Percentiles rank a stretch among this genome's conserved stretches.
Conservation (phyloP, 2,329 filamentous ascomycete species). For the Cadophora luteo-olivacea region DNA sequence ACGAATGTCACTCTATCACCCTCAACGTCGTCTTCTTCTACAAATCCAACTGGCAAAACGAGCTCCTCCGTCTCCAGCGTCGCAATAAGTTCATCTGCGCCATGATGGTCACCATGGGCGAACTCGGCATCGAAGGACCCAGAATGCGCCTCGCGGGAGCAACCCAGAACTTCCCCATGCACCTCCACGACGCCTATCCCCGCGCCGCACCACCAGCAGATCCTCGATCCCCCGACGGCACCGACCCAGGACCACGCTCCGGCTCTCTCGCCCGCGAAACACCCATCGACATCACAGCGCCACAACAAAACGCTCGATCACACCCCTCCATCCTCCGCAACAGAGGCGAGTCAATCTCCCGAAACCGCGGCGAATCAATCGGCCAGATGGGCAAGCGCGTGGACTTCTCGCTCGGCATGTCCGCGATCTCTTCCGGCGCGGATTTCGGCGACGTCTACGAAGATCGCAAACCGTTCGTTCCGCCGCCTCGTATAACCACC, state of each 20-base stretch:
- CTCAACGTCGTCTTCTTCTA: constrained; percentile 97
- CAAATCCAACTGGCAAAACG: constrained; percentile 96
- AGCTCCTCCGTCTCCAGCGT: constrained; percentile 84
- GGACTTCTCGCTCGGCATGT: constrained; percentile 75
- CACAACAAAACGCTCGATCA: constrained; percentile 37
- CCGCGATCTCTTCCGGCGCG: constrained; percentile 61
- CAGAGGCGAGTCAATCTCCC: constrained; percentile 49
- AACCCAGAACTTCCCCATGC: constrained; percentile 40
- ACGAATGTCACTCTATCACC: constrained; percentile 83
- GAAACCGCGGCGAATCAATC: constrained; percentile 62
- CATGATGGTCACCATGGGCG: constrained; percentile 79
- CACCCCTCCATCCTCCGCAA: constrained; percentile 62
- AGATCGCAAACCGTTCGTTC: constrained; percentile 51
- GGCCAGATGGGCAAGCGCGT: constrained; percentile 66
- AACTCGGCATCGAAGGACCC: constrained; percentile 46
- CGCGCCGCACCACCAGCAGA: constrained; percentile 16
- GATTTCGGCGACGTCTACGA: constrained; percentile 70
- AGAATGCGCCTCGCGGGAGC: constrained; percentile 44
- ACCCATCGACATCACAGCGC: constrained; percentile 38
- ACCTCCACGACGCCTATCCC: constrained; percentile 42
- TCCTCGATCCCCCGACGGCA: constrained; percentile 20
- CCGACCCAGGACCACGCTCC: constrained; percentile 43
- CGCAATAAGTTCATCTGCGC: constrained; percentile 96
- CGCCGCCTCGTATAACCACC: constrained; percentile 48
- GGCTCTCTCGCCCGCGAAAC: constrained; percentile 47